Conservation (phyloP, 139 green algal genomes). For the Chlorella sp. region DNA sequence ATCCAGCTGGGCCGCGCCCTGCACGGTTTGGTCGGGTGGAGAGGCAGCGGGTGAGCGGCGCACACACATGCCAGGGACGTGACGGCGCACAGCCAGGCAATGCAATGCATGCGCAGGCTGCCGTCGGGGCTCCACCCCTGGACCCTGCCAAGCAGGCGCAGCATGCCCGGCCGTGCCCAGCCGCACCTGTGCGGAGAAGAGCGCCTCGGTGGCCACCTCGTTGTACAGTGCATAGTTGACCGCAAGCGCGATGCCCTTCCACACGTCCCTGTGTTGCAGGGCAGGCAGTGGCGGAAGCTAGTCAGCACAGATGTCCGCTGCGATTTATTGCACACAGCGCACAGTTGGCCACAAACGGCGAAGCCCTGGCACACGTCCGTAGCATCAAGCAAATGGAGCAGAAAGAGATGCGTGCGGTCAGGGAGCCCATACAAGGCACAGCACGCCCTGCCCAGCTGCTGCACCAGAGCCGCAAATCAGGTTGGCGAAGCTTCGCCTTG, state of each 20-base stretch:
- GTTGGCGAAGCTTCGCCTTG: no score
- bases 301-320: no score
- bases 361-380: background rate
- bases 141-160: no score
- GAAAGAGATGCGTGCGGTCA: background rate
- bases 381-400: background rate
- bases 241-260: constrained; percentile 52
- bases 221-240: constrained; percentile 59
- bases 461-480: background rate
- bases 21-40: background rate
- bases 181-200: constrained; percentile 44
- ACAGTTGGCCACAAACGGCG: background rate
- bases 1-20: constrained; percentile 42
- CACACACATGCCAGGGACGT: background rate
- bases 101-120: background rate
- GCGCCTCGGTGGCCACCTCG: constrained; percentile 58
- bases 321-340: no score
- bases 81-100: background rate
- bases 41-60: background rate
- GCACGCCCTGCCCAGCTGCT: background rate
- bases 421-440: background rate
- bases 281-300: no score
- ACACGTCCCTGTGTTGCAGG: constrained; percentile 40
- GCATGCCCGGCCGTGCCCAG: no score
- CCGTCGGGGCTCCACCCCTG: no score